Evolutionary conservation across 371 early-diverging fungal species (phyloP).

Genomic region (Saksenaea vasiformis): DNA sequence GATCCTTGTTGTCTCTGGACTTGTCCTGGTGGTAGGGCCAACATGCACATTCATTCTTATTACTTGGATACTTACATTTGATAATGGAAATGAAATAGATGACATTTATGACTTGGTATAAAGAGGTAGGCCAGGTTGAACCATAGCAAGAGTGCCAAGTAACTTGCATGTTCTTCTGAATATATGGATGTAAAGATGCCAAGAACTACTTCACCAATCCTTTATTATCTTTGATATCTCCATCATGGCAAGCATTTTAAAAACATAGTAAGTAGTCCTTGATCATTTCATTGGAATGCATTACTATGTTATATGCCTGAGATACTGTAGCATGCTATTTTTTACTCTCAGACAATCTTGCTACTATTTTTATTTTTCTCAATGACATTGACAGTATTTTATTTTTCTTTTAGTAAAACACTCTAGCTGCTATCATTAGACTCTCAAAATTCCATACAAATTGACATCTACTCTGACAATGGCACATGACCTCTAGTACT

Average conservation of each 20-base stretch:
- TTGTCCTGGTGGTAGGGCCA: not conserved
- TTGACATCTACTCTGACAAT: too few species aligned
- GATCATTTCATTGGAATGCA: not conserved
- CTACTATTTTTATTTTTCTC: too few species aligned
- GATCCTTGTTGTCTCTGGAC: too few species aligned
- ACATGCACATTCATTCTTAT: not conserved
- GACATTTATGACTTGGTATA: not conserved
- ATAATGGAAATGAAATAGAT: not conserved
- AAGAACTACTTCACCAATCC: not conserved
- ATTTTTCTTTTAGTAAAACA: too few species aligned
- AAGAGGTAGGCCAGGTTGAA: not conserved
- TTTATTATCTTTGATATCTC: not conserved
- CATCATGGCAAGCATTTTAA: not conserved
- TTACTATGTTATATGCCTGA: not conserved
- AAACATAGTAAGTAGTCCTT: not conserved
- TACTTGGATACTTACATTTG: not conserved
- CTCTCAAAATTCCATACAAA: too few species aligned
- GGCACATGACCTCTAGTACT: too few species aligned
- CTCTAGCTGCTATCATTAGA: too few species aligned
- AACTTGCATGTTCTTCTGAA: not conserved
- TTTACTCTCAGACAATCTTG: too few species aligned
- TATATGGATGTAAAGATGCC: not conserved
- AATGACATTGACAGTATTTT: too few species aligned
- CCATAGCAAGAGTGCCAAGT: not conserved
- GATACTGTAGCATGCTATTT: too few species aligned